These are phyloP conservation scores for Pythium chondricola DNA, from an alignment of 352 stramenopile species.

Conservation along the genomic window DNA sequence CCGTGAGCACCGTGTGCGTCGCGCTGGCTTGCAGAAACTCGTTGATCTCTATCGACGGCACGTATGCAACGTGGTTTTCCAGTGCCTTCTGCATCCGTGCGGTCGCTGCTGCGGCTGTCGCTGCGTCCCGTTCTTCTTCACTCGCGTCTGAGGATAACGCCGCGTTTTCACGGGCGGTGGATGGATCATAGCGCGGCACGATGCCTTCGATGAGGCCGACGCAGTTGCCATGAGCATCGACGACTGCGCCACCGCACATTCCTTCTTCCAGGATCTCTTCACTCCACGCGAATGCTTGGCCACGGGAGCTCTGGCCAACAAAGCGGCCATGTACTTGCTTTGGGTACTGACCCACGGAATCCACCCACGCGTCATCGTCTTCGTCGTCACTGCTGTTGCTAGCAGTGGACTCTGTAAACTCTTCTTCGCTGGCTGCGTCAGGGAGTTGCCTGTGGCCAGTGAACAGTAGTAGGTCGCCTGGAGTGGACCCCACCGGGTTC, in stretches of 20 bases:
- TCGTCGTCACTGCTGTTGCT: conserved; percentile 1
- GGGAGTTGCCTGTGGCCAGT: conserved; percentile 38
- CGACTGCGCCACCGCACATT: conserved; percentile 74
- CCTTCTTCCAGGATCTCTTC: conserved; percentile 68
- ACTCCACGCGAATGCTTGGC: conserved; percentile 73
- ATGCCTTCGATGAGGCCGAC: conserved; percentile 77
- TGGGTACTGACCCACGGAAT: conserved; percentile 27
- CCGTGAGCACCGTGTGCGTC: conserved; percentile 14
- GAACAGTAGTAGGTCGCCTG: conserved; percentile 44
- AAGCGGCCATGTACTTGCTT: conserved; percentile 53
- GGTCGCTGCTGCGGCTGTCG: conserved; percentile 20
- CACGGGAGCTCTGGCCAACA: conserved; percentile 43
- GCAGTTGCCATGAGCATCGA: conserved; percentile 33
- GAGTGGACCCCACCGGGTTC: conserved; percentile 9
- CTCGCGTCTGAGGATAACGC: conserved; percentile 15
- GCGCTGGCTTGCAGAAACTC: conserved; percentile 41
- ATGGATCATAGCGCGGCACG: conserved; percentile 35
- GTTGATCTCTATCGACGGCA: conserved; percentile 40
- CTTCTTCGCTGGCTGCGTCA: neutral
- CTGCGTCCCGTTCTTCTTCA: conserved; percentile 21
- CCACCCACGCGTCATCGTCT: conserved; percentile 1
- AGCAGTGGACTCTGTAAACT: neutral
- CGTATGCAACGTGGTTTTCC: conserved; percentile 63
- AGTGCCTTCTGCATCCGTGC: conserved; percentile 58
- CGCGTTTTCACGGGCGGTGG: conserved; percentile 1